Base-by-base conservation (phyloP, 2,329 filamentous ascomycete genomes). In the Stachybotrys echinatus region DNA sequence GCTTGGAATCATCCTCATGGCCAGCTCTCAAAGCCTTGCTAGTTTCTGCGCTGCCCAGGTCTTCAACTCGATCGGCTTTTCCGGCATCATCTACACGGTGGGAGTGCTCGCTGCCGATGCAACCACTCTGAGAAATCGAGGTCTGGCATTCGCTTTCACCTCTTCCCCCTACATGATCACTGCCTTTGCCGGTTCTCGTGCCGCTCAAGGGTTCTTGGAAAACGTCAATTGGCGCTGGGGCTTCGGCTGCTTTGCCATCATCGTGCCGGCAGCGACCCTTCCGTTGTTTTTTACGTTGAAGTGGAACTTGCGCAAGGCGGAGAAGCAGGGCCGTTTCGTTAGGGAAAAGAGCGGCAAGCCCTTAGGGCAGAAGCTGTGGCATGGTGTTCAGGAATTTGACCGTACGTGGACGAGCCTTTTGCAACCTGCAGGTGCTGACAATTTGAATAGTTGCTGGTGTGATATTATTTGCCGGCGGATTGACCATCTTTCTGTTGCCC, bases 21-120 rank as follows among this genome's bases (percentile, higher is more conserved):
- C 85, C 18, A 72, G 73, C 0, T 84, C 75, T 57, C 68, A 75
- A 6, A 61, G 60, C 47, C 56, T 69, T 6, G 55, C 58, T 1
- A 64, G 65, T 6, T 70, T 80, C 60, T 77, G 78, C 50, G 81
- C 80, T 10, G 80, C 77, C 6, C 71, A 67, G 63, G 80, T 87
- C 4, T 82, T 87, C 54, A 85, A 86, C 61, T 77, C 75, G 37
- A 74, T 84, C 34, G 84, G 84, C 17, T 71, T 74, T 48, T 76
- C 75, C 8, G 84, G 82, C 23, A 69, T 87, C 46, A 76, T 77
- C 48, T 87, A 84, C 57, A 73, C 76, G n/a, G 70, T 85, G 21
- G 76, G 79, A 51, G 79, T 88, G 14, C 80, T 88, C 58, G 80
- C 84, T 47, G 81, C 84, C 31, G 85, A 88, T 59, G 83, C 81